A percentile compares a stretch with the other conserved stretches of the same genome.
These are phyloP conservation scores for Piper betle DNA, from an alignment of 164 flowering plant species.

Conservation along the genomic window DNA sequence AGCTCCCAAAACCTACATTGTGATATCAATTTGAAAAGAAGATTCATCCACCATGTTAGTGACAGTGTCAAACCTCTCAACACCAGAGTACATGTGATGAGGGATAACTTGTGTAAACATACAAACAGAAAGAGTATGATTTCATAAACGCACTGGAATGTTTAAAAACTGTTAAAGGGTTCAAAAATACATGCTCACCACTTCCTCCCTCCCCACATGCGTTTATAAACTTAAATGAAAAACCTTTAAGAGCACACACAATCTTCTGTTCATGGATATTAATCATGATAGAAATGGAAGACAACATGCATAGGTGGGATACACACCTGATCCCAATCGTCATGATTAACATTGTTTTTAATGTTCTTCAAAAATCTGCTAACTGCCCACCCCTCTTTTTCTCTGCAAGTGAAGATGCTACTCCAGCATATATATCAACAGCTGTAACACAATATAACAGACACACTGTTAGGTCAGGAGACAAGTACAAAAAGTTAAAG, in stretches of 20 bases:
- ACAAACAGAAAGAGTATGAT: too few relatives aligned
- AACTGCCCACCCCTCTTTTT: constrained; percentile 85
- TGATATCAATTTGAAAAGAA: too few relatives aligned
- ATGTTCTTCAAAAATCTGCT: constrained; percentile 84
- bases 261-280: background rate
- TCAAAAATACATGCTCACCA: too few relatives aligned
- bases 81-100: too few relatives aligned
- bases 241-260: background rate
- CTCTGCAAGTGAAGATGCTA: constrained; percentile 96
- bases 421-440: constrained; percentile 96
- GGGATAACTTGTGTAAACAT: too few relatives aligned
- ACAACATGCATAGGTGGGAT: too few relatives aligned
- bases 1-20: constrained; percentile 74
- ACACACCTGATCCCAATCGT: constrained; percentile 92
- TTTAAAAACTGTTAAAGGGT: too few relatives aligned
- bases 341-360: constrained; percentile 84
- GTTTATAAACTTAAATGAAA: too few relatives aligned
- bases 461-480: background rate
- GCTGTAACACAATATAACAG: constrained; percentile 30
- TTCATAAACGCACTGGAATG: too few relatives aligned
- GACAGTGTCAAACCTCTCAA: too few relatives aligned
- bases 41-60: too few relatives aligned
- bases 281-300: background rate
- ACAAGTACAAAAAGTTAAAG: background rate
- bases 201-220: too few relatives aligned